Evolutionary conservation across 2,329 filamentous ascomycete species (phyloP).

Genomic region (Phialophora chinensis): DNA sequence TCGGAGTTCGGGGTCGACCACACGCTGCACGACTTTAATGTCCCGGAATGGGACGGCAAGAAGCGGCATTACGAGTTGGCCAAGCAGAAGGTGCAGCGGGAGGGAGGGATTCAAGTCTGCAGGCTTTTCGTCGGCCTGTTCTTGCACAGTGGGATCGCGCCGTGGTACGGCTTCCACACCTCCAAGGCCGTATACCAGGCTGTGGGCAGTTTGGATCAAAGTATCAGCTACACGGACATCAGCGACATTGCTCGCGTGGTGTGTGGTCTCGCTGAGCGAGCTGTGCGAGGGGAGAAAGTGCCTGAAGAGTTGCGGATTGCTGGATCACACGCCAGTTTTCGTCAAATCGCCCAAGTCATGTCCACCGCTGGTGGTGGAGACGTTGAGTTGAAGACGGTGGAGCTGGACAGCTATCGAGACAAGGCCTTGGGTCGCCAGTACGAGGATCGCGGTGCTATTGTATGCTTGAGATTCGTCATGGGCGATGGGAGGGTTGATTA

Average conservation of each 20-base stretch:
- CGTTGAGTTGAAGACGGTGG: slow-evolving; percentile 40
- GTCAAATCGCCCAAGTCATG: slow-evolving; percentile 42
- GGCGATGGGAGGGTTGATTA: slow-evolving; percentile 43
- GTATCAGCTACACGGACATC: slow-evolving; percentile 44
- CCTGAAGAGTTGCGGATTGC: slow-evolving; percentile 42
- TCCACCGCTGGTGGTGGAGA: slow-evolving; percentile 37
- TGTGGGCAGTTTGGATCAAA: slow-evolving; percentile 40
- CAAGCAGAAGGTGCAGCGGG: slow-evolving; percentile 19
- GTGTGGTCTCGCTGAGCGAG: slow-evolving; percentile 28
- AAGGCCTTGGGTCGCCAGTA: slow-evolving; percentile 35
- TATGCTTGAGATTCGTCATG: slow-evolving; percentile 46
- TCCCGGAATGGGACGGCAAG: slow-evolving; percentile 46
- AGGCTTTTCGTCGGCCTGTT: slow-evolving; percentile 45
- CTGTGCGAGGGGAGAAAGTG: slow-evolving; percentile 31
- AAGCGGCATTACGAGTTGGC: slow-evolving; percentile 42
- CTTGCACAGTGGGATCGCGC: slow-evolving; percentile 45
- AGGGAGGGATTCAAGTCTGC: slow-evolving; percentile 40
- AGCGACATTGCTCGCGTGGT: slow-evolving; percentile 44
- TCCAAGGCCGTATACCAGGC: slow-evolving; percentile 42
- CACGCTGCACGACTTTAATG: slow-evolving; percentile 46
- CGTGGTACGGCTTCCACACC: slow-evolving; percentile 46
- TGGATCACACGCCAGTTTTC: slow-evolving; percentile 41
- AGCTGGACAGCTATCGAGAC: slow-evolving; percentile 41
- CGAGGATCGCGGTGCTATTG: slow-evolving; percentile 38
- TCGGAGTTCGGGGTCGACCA: slow-evolving; percentile 50